These are phyloP conservation scores for Scutellaria barbata DNA, from an alignment of 257 asterid genomes.

Conservation along the genomic window DNA sequence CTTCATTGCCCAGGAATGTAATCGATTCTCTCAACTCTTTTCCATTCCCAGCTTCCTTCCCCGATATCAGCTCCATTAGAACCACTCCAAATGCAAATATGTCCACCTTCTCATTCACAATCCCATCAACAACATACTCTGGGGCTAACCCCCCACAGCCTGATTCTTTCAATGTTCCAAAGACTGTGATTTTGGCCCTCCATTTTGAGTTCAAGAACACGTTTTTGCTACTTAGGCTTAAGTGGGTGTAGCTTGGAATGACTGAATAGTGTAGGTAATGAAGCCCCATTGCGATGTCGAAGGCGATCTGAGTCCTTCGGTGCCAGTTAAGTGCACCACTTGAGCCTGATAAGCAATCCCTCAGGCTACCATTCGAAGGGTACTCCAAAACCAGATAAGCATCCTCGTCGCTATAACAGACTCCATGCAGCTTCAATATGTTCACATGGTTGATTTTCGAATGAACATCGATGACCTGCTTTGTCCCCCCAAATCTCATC, in stretches of 20 bases:
- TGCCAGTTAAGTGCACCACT: slow-evolving; percentile 52
- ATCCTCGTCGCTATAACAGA: slow-evolving; percentile 58
- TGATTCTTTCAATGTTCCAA: slow-evolving; percentile 33
- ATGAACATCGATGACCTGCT: slow-evolving; percentile 59
- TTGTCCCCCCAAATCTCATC: slow-evolving; percentile 51
- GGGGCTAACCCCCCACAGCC: slow-evolving; percentile 34
- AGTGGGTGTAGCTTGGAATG: slow-evolving; percentile 52
- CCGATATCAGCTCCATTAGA: slow-evolving; percentile 63
- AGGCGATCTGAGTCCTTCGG: slow-evolving; percentile 65
- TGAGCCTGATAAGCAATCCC: slow-evolving; percentile 49
- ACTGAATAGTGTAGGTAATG: slow-evolving; percentile 72
- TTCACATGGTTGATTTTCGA: slow-evolving; percentile 74
- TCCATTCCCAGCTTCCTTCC: slow-evolving; percentile 55
- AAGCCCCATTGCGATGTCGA: slow-evolving; percentile 66
- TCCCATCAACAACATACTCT: slow-evolving; percentile 34
- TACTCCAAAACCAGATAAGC: slow-evolving; percentile 67
- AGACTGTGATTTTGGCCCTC: slow-evolving; percentile 71
- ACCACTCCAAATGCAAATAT: slow-evolving; percentile 66
- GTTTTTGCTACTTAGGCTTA: slow-evolving; percentile 45
- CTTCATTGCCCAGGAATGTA: slow-evolving; percentile 35
- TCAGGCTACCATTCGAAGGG: slow-evolving; percentile 64
- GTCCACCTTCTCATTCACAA: slow-evolving; percentile 50
- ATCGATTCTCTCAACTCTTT: slow-evolving; percentile 47
- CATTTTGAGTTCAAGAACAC: slow-evolving; percentile 60
- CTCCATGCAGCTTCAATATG: slow-evolving; percentile 66